Percentiles rank a stretch among this genome's conserved stretches.
Conservation (phyloP, 176 grass and related monocot species). For the Oryza glaberrima region DNA sequence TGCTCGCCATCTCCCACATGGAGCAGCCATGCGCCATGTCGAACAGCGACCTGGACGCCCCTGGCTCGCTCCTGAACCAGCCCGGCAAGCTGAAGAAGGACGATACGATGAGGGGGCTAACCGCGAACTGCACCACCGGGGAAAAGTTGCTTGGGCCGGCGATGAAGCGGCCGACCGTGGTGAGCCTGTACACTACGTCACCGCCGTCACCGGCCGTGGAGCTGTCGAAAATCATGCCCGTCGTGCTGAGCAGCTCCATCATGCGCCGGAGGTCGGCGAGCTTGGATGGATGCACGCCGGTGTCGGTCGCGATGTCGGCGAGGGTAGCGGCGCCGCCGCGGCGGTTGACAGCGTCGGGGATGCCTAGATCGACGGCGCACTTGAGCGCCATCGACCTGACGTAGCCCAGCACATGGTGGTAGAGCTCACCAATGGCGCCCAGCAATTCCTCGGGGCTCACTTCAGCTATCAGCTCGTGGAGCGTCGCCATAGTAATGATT, state of each 20-base stretch:
- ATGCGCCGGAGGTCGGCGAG: background rate
- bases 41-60: background rate
- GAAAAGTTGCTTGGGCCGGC: too few relatives aligned
- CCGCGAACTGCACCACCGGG: constrained; percentile 12
- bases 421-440: too few relatives aligned
- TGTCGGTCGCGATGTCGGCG: constrained; percentile 7
- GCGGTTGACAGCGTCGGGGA: too few relatives aligned
- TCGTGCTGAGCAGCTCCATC: background rate
- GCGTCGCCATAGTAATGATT: too few relatives aligned
- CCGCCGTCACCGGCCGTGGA: too few relatives aligned
- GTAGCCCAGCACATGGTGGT: too few relatives aligned
- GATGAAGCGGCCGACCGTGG: background rate
- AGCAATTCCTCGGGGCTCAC: too few relatives aligned
- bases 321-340: background rate
- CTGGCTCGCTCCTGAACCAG: constrained; percentile 19
- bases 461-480: too few relatives aligned
- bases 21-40: constrained; percentile 21
- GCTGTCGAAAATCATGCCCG: constrained; percentile 21
- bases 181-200: constrained; percentile 4
- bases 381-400: too few relatives aligned
- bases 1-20: constrained; percentile 7
- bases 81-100: constrained; percentile 40
- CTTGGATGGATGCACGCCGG: background rate
- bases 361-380: too few relatives aligned
- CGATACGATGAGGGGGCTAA: constrained; percentile 10